Evolutionary conservation across 2,329 filamentous ascomycete species (phyloP), one percentile per base, ranked within the genome.

Genomic region (Aspergillus sp.): DNA sequence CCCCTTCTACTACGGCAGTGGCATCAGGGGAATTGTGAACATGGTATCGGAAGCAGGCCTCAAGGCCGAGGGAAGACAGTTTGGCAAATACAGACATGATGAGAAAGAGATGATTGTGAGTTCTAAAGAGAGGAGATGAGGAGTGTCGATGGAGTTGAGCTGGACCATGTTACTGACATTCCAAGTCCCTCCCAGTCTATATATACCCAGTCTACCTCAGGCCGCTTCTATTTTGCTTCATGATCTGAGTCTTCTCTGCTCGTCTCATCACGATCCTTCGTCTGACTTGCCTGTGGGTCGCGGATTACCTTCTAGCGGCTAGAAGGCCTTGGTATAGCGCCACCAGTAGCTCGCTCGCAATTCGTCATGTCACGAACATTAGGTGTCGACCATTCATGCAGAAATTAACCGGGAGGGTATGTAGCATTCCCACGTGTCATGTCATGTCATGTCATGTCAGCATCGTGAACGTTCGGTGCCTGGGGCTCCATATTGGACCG

Each of bases 391-490:
- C 36, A 42, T 42, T n/a, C 36, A 14, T 42, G 36, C 36, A 42
- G 36, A 42, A 42, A 42, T 42, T 2, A n/a, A 4, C 36, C 14
- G 16, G 36, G 16, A 42, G 6, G 14, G 36, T 42, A 42, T 7
- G 6, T n/a, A 6, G 16, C 36, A 42, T 42, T 42, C 6, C 36
- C 36, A 42, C 36, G 36, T 52, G 50, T 52, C 31, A 53, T 42
- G 51, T 53, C 51, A 53, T 53, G 51, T 53, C 51, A 53, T 53
- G 51, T 53, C 51, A 53, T 53, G 51, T 52, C 50, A 52, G 24
- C 50, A 22, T n/a, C 2, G 16, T 7, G 16, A 42, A 42, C 36
- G 12, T 7, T n/a, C 36, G 2, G 14, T 22, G 12, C 1, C 11
- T 45, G 29, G 12, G 0, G 2, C 9, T 24, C 22, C 20, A 42